Evolutionary conservation across 768 basidiomycete species (phyloP).

Genomic region (Lyophyllum decastes): DNA sequence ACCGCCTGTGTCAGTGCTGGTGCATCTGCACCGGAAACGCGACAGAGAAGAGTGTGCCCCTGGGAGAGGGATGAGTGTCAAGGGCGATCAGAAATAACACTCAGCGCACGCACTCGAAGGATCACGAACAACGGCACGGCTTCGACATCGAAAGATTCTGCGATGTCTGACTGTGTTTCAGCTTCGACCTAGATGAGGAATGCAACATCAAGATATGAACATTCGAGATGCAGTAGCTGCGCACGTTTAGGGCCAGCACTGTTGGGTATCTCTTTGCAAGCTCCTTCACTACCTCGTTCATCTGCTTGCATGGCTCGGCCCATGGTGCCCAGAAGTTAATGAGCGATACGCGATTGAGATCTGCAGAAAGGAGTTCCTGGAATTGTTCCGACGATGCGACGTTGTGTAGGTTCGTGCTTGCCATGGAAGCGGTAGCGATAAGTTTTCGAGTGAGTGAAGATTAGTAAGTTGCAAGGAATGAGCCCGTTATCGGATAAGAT

Average conservation of each 20-base stretch:
- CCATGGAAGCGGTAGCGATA: conserved; percentile 13
- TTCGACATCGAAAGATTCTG: conserved; percentile 91
- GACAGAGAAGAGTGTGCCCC: conserved; percentile 86
- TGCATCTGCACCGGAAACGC: conserved; percentile 82
- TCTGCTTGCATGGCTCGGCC: conserved; percentile 89
- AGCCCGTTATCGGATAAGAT: conserved; percentile 20
- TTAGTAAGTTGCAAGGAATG: neutral
- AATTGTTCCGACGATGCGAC: conserved; percentile 73
- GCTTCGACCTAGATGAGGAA: conserved; percentile 70
- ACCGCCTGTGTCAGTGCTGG: conserved; percentile 60
- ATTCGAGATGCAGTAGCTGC: conserved; percentile 9
- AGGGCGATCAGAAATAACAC: neutral
- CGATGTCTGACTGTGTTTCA: conserved; percentile 76
- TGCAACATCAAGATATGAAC: neutral
- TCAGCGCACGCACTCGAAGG: conserved; percentile 58
- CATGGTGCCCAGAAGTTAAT: conserved; percentile 94
- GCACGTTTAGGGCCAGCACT: conserved; percentile 75
- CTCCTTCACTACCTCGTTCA: conserved; percentile 79
- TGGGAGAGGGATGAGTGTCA: conserved; percentile 27
- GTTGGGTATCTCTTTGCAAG: conserved; percentile 71
- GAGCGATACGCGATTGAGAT: conserved; percentile 80
- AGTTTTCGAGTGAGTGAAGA: conserved; percentile 12
- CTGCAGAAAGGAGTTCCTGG: conserved; percentile 68
- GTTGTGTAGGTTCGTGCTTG: conserved; percentile 32
- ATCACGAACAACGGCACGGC: conserved; percentile 86